Conservation (phyloP, 176 grass and related monocot species). For the Carex pumila region DNA sequence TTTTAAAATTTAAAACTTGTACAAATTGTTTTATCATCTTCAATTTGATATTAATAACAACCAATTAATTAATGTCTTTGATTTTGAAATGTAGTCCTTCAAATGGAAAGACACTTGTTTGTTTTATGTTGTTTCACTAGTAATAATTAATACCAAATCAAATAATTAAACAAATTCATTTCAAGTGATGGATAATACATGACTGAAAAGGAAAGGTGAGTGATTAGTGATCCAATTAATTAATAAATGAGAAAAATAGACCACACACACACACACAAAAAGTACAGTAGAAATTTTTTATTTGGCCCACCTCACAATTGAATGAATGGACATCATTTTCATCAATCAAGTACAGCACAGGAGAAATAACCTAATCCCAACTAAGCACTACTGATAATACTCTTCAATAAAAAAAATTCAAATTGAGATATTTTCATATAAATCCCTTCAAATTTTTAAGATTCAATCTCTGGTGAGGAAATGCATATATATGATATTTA, state of each 20-base stretch:
- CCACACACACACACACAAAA: neutral
- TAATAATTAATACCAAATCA: neutral
- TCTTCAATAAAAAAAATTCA: neutral
- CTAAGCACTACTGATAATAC: neutral
- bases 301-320: neutral
- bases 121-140: neutral
- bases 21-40: neutral
- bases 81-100: neutral
- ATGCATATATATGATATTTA: too few relatives aligned
- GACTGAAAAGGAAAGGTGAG: neutral
- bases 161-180: neutral
- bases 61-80: neutral
- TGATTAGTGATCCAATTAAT: conserved; percentile 12
- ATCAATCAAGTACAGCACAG: conserved; percentile 11
- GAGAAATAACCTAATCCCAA: conserved; percentile 11
- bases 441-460: neutral
- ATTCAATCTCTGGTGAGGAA: neutral
- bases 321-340: conserved; percentile 16
- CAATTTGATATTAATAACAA: neutral
- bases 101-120: neutral
- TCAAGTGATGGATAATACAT: conserved; percentile 11
- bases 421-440: neutral
- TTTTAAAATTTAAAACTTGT: neutral
- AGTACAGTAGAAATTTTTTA: neutral
- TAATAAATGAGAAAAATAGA: neutral